Evolutionary conservation across 169 alveolate genomes (phyloP), one percentile per base, ranked within the genome.

Genomic region (Plasmodium blacklocki): DNA sequence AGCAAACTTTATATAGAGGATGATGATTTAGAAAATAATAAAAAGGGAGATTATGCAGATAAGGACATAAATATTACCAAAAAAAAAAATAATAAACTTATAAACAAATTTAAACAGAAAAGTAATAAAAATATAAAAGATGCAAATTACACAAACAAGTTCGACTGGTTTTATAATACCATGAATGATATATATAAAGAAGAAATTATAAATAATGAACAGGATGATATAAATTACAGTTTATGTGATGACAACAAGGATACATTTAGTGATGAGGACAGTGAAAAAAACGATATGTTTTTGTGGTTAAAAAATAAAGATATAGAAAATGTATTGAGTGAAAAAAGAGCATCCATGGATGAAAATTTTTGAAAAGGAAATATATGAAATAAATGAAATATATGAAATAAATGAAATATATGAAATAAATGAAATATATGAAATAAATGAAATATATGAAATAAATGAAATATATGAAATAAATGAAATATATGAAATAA

Each of bases 131-230:
- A 2, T 6, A 50, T 67, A 56, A 52, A 60, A 15, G 78, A 64
- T 11, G 73, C 18, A 12, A 80, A 80, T 23, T 2, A 67, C 32
- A 72, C 68, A 1, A 60, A 60, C 11, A 67, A 70, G n/a, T 83
- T 83, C 12, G 91, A 83, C 1, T 83, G 91, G 91, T 83, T 83
- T 21, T 83, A 83, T 47, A 15, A 68, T 15, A 68, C 73, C 11
- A 67, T 83, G 73, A 49, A 68, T 19, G 83, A 83, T 7, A 43
- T 83, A 47, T 68, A 39, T 83, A 50, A 66, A 29, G 18, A 19
- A 56, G 67, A 80, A 54, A 59, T 8, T 8, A 52, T n/a, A 8
- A 70, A 56, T 14, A 66, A 14, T 14, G 12, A n/a, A 0, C 29
- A 64, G n/a, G 49, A 60, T 2, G 78, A 73, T 39, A 32, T 43